Evolutionary conservation across 345 rosid genomes (phyloP).

Genomic region (Boechera divaricarpa): DNA sequence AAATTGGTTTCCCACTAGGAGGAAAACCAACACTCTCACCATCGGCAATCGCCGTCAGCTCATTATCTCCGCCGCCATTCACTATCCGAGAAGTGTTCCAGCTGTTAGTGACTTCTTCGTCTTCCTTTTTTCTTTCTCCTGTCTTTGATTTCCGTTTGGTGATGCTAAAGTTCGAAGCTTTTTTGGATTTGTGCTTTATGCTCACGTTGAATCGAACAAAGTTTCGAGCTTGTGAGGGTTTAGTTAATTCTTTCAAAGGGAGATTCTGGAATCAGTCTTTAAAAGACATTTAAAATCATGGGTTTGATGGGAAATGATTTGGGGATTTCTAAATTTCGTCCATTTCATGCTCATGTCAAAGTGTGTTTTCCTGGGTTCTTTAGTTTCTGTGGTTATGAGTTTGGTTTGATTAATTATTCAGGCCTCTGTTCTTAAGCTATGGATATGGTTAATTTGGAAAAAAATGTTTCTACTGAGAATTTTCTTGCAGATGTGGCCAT

Average conservation of each 20-base stretch:
- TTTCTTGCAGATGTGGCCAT: conserved; percentile 83
- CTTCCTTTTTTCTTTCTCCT: background rate
- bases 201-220: conserved; percentile 18
- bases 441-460: background rate
- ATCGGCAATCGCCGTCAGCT: conserved; percentile 67
- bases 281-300: background rate
- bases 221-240: conserved; percentile 24
- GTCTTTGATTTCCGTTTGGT: background rate
- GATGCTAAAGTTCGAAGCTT: conserved; percentile 34
- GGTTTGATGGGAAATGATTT: background rate
- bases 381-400: background rate
- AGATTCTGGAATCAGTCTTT: background rate
- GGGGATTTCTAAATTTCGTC: background rate
- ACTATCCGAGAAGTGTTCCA: conserved; percentile 82
- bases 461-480: background rate
- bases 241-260: background rate
- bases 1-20: too few relatives aligned
- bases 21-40: too few relatives aligned
- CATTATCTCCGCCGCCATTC: conserved; percentile 75
- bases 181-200: background rate
- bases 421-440: too few relatives aligned
- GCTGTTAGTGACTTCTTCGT: conserved; percentile 47
- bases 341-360: background rate
- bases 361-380: background rate
- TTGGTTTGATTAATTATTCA: background rate